Percentiles rank a stretch among this genome's conserved stretches.
These are phyloP conservation scores for Aspergillus unguis DNA, from an alignment of 2,329 filamentous ascomycete species.

Conservation along the genomic window DNA sequence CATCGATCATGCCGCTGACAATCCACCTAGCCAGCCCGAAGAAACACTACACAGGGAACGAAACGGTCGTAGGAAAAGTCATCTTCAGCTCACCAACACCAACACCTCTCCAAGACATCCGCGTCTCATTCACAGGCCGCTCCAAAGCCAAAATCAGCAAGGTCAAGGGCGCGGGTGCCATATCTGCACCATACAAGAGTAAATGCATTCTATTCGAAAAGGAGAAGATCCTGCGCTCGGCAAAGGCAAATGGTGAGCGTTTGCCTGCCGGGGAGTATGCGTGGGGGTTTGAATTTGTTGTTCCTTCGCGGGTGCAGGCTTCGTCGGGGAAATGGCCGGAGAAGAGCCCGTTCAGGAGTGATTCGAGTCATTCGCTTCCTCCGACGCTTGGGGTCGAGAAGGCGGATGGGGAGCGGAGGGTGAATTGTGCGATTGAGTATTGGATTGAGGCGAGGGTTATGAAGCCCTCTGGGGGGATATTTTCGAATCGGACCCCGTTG, in stretches of 20 bases:
- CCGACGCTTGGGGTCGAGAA: background rate
- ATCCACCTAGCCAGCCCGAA: background rate
- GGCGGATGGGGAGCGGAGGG: background rate
- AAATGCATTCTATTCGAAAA: constrained; percentile 17
- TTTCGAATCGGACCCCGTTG: background rate
- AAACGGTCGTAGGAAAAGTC: background rate
- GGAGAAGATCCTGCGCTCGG: constrained; percentile 6
- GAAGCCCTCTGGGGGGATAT: background rate
- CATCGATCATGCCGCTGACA: background rate
- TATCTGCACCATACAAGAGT: constrained; percentile 14
- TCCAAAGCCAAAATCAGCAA: constrained; percentile 17
- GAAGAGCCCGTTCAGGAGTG: background rate
- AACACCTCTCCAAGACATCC: background rate
- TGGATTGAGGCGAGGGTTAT: background rate
- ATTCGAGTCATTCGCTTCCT: background rate
- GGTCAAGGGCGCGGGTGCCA: constrained; percentile 13
- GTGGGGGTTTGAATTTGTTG: background rate
- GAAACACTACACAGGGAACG: background rate
- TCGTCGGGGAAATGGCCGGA: background rate
- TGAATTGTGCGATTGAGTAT: background rate
- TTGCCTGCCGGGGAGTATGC: constrained; percentile 4
- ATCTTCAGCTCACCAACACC: background rate
- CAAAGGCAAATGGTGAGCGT: background rate
- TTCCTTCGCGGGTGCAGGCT: background rate
- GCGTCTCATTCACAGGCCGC: constrained; percentile 13